Evolutionary conservation across 2,329 filamentous ascomycete genomes (phyloP).

Genomic region (Fusarium illudens): DNA sequence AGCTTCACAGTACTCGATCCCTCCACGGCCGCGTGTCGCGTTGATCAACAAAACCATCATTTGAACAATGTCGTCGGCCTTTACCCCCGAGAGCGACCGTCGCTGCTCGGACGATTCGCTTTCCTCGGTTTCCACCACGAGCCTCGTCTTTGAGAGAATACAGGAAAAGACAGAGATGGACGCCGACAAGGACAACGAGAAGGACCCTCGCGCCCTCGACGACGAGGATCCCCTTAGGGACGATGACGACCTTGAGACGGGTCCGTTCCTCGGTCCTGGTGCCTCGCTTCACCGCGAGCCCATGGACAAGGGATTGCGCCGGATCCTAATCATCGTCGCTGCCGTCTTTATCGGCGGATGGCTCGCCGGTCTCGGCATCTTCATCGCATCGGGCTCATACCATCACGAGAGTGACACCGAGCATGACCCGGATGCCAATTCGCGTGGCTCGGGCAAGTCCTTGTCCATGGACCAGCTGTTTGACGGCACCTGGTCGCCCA

Average conservation of each 20-base stretch:
- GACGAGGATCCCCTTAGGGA: conserved; percentile 54
- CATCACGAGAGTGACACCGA: conserved; percentile 68
- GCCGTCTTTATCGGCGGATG: conserved; percentile 72
- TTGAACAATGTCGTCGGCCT: conserved; percentile 28
- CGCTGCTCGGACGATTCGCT: conserved; percentile 64
- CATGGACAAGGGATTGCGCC: conserved; percentile 72
- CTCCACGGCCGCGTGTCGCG: conserved; percentile 2
- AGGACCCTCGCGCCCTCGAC: conserved; percentile 50
- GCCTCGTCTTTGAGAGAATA: conserved; percentile 81
- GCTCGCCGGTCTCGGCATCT: conserved; percentile 72
- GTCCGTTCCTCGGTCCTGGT: conserved; percentile 58
- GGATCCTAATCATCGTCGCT: conserved; percentile 67
- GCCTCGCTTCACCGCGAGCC: conserved; percentile 55
- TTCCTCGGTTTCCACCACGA: conserved; percentile 85
- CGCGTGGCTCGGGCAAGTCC: conserved; percentile 72
- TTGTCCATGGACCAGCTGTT: conserved; percentile 78
- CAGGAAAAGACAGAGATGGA: conserved; percentile 61
- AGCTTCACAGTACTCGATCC: neutral
- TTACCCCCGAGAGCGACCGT: conserved; percentile 23
- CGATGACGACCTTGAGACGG: conserved; percentile 58
- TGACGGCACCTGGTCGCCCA: conserved; percentile 70
- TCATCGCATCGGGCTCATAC: conserved; percentile 72
- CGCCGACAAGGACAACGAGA: conserved; percentile 33
- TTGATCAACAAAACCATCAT: conserved; percentile 6
- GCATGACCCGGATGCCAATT: conserved; percentile 74